A percentile compares a stretch with the other conserved stretches of the same genome.
Conservation (phyloP, 2,329 filamentous ascomycete species). For the Alternaria consortialis region DNA sequence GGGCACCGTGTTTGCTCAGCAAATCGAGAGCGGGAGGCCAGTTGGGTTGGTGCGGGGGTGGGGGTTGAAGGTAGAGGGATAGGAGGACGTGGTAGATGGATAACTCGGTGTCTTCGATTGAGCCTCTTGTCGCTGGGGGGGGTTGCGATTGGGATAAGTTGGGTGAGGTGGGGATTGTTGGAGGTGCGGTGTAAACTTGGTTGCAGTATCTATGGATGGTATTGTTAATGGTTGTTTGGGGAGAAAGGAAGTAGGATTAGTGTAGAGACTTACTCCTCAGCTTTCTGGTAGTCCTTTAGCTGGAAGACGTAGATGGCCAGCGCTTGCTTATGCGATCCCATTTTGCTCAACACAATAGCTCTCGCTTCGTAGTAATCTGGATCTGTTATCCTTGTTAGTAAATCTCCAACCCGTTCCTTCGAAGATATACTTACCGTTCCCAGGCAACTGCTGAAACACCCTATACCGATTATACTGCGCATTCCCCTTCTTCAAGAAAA, state of each 20-base stretch:
- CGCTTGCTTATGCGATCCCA: conserved; percentile 94
- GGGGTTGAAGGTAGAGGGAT: conserved; percentile 86
- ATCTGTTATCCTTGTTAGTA: conserved; percentile 61
- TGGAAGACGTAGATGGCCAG: conserved; percentile 98
- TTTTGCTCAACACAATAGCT: conserved; percentile 90
- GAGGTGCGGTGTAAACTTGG: conserved; percentile 70
- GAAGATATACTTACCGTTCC: conserved; percentile 69
- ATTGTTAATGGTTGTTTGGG: not conserved
- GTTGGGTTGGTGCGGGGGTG: conserved; percentile 74
- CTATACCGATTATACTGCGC: conserved; percentile 80
- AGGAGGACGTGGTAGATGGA: conserved; percentile 94
- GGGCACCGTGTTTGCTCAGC: conserved; percentile 90
- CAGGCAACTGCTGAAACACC: conserved; percentile 79
- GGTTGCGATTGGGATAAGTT: conserved; percentile 44
- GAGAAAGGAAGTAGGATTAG: too few species aligned
- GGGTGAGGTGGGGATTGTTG: conserved; percentile 22
- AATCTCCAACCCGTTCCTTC: not conserved
- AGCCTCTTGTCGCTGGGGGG: conserved; percentile 24
- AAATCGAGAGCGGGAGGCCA: conserved; percentile 83
- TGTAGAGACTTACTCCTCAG: conserved; percentile 74
- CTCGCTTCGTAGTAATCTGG: conserved; percentile 86
- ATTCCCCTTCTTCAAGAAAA: conserved; percentile 75
- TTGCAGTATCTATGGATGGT: conserved; percentile 72
- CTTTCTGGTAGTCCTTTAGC: conserved; percentile 84
- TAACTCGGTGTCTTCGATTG: conserved; percentile 66